Conservation (phyloP, 352 stramenopile species). For the Phytophthora rubi region DNA sequence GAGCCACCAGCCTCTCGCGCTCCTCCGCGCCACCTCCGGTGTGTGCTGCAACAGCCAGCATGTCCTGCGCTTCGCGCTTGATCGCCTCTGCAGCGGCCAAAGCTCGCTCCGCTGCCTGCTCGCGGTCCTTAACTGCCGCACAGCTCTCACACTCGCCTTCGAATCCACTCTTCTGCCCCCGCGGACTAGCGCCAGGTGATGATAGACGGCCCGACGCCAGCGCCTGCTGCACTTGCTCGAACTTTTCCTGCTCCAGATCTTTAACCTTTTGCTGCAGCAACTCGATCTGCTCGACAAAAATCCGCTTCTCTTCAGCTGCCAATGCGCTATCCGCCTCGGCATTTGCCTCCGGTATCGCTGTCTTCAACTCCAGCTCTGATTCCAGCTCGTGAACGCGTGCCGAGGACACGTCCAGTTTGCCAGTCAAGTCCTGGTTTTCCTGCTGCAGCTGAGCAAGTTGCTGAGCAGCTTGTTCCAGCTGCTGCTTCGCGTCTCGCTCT, state of each 20-base stretch:
- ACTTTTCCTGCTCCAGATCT: constrained; percentile 61
- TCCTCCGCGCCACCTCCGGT: constrained; percentile 26
- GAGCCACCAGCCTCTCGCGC: constrained; percentile 45
- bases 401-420: constrained; percentile 38
- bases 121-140: constrained; percentile 38
- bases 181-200: constrained; percentile 30
- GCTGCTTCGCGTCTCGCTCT: constrained; percentile 40
- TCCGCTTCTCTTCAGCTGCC: constrained; percentile 60
- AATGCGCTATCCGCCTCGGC: constrained; percentile 21
- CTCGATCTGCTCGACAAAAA: constrained; percentile 63
- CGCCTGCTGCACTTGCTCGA: constrained; percentile 49
- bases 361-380: constrained; percentile 26
- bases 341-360: constrained; percentile 5
- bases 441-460: constrained; percentile 36
- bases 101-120: constrained; percentile 50
- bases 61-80: constrained; percentile 63
- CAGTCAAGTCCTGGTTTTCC: constrained; percentile 36
- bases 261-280: constrained; percentile 60
- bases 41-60: constrained; percentile 42
- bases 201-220: constrained; percentile 39
- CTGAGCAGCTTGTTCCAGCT: constrained; percentile 42
- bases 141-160: constrained; percentile 35
- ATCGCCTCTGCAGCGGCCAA: constrained; percentile 57
- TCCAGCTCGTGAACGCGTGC: constrained; percentile 46
- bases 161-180: constrained; percentile 15